These are phyloP conservation scores for Solanum gracilifrons DNA, from an alignment of 257 asterid genomes.

Conservation along the genomic window DNA sequence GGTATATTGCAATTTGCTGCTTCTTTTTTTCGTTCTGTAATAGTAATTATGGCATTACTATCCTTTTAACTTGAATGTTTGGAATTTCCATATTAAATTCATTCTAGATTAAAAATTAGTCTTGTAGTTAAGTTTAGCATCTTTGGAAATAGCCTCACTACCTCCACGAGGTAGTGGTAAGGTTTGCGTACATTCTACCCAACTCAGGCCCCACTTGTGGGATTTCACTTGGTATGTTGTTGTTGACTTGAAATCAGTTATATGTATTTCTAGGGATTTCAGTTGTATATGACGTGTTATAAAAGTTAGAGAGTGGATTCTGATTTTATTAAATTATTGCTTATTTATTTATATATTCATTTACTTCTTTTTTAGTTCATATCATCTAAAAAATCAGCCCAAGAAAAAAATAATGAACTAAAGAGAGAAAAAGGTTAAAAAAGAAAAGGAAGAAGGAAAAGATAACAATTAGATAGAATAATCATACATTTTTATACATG, in stretches of 20 bases:
- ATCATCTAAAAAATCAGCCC: not conserved
- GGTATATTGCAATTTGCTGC: not conserved
- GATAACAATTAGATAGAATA: not conserved
- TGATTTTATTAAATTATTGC: not conserved
- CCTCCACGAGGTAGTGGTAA: not conserved
- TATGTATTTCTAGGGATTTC: not conserved
- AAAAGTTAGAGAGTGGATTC: not conserved
- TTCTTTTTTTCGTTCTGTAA: not conserved
- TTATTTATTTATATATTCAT: not conserved
- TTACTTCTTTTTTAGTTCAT: not conserved
- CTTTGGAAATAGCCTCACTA: not conserved
- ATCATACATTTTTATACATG: not conserved
- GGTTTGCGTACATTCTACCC: not conserved
- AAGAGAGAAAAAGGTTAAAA: not conserved
- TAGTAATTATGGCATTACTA: not conserved
- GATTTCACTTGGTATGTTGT: not conserved
- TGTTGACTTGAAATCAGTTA: not conserved
- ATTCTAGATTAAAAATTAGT: not conserved
- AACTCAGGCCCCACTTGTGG: not conserved
- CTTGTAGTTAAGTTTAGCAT: not conserved
- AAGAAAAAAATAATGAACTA: not conserved
- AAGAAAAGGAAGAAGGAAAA: not conserved
- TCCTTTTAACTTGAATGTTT: not conserved
- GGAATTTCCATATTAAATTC: not conserved
- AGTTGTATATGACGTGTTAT: not conserved